Base-by-base conservation (phyloP, 1,284 basidiomycete genomes). In the Prillingera fragicola region DNA sequence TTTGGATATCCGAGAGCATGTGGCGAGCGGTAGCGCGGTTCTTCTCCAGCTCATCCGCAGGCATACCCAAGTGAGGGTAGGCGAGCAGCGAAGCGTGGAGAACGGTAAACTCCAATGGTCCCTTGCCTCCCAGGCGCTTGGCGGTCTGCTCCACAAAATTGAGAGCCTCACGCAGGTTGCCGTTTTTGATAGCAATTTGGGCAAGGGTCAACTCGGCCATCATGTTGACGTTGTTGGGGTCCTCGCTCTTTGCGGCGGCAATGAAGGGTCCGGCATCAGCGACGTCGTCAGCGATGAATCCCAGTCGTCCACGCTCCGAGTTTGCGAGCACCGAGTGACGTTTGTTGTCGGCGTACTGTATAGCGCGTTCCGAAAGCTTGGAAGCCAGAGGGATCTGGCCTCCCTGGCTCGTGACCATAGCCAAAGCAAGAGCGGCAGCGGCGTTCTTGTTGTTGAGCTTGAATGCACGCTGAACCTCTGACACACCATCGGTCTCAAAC, bases 341-440 rank as follows among this genome's bases (percentile, higher is more conserved):
- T 40, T 86, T 76, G 0, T 87, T 88, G 56, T 95, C 90, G 0
- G 89, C 84, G 61, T 85, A 94, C 65, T 95, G 89, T 27, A 96
- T 81, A 0, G 89, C 86, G 38, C 89, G 80, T 63, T 96, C 92
- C 4, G 89, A 89, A 14, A 95, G 75, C 73, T 95, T 96, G 41
- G 89, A 71, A 0, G 88, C 87, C 80, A 89, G 41, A 5, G 57
- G 52, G 9, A 63, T n/a, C 33, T 67, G 56, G 17, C 57, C 58
- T 9, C 57, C 57, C 27, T 57, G 54, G 4, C 60, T 56, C 2
- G 61, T 54, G 8, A 67, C 50, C 10, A 44, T 56, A 1, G 65
- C 56, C 8, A 66, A 54, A 14, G 59, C 61, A 5, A 68, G 45
- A 8, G 61, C 62, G 1, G 62, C 58, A 12, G 60, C 62, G 3